Percentiles rank a stretch among this genome's conserved stretches.
phyloP scores from a whole-genome alignment of 2,329 filamentous ascomycete species.

The Fusarium sarcochroum region DNA sequence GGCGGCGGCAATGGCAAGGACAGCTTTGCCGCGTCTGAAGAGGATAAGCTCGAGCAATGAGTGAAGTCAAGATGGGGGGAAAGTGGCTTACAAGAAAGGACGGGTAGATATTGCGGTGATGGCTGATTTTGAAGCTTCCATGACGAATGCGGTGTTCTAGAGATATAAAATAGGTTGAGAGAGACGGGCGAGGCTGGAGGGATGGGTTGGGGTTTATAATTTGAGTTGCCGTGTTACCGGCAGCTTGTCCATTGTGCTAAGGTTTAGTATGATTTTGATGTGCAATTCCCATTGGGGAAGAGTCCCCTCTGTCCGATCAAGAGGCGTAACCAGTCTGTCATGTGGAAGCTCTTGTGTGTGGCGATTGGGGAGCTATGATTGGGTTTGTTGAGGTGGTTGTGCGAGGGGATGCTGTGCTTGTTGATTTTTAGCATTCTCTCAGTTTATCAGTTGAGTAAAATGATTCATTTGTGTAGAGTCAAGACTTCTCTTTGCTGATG shows the following conservation, averaged over 20 bases:
- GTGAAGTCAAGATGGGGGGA: neutral
- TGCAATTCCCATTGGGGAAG: slow-evolving; percentile 10
- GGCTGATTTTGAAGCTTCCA: slow-evolving; percentile 18
- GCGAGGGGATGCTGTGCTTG: too few species aligned
- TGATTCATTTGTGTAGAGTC: too few species aligned
- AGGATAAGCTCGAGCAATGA: neutral
- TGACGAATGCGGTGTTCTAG: neutral
- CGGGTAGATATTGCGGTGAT: slow-evolving; percentile 34
- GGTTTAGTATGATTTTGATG: neutral
- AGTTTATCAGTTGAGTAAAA: too few species aligned
- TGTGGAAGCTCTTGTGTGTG: neutral
- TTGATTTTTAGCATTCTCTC: too few species aligned
- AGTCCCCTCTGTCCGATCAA: neutral
- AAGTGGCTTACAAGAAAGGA: slow-evolving; percentile 40
- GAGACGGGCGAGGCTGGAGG: neutral
- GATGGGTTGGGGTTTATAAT: slow-evolving; percentile 24
- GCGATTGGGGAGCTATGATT: neutral
- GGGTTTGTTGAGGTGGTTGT: neutral
- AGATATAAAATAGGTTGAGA: neutral
- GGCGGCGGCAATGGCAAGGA: slow-evolving; percentile 54
- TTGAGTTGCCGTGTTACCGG: neutral
- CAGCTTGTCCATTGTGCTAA: neutral
- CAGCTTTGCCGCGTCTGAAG: slow-evolving; percentile 56
- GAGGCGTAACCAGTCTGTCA: neutral
- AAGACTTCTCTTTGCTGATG: too few species aligned